These are phyloP conservation scores for Zangia roseola DNA, from an alignment of 768 basidiomycete genomes.

Conservation along the genomic window DNA sequence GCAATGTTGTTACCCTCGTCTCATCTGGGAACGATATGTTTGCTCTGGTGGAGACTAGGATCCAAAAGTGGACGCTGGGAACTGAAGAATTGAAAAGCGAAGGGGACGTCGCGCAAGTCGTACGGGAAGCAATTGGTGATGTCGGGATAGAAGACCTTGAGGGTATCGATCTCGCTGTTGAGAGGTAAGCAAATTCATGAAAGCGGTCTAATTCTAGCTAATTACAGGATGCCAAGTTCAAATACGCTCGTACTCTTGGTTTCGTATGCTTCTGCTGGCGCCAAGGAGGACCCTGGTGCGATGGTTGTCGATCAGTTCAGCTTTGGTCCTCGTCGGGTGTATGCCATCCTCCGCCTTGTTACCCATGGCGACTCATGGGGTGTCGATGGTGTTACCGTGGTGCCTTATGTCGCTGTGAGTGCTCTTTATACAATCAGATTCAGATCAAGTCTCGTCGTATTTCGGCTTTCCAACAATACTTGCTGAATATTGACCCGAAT, in stretches of 20 bases:
- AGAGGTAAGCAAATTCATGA: conserved; percentile 42
- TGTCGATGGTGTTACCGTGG: conserved; percentile 43
- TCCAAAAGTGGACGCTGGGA: conserved; percentile 61
- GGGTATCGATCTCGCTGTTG: conserved; percentile 65
- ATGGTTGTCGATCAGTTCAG: conserved; percentile 39
- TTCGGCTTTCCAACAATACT: not conserved
- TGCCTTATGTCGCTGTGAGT: conserved; percentile 78
- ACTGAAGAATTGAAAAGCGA: conserved; percentile 62
- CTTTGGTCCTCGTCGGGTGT: conserved; percentile 55
- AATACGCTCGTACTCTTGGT: conserved; percentile 59
- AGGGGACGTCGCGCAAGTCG: conserved; percentile 49
- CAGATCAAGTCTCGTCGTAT: not conserved
- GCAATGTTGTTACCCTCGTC: conserved; percentile 65
- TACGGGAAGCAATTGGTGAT: conserved; percentile 47
- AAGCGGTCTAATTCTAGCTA: not conserved
- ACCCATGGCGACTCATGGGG: conserved; percentile 27
- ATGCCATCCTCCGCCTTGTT: conserved; percentile 55
- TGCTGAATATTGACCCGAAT: not conserved
- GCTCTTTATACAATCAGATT: not conserved
- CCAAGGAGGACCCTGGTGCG: conserved; percentile 40
- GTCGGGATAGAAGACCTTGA: conserved; percentile 65
- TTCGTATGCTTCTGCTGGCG: conserved; percentile 56
- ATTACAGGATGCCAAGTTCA: conserved; percentile 34
- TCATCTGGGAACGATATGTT: conserved; percentile 58
- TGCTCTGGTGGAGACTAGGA: conserved; percentile 62